Percentiles rank a stretch among this genome's conserved stretches.
These are phyloP conservation scores for Mycena maculata DNA, from an alignment of 768 basidiomycete species.

Conservation along the genomic window DNA sequence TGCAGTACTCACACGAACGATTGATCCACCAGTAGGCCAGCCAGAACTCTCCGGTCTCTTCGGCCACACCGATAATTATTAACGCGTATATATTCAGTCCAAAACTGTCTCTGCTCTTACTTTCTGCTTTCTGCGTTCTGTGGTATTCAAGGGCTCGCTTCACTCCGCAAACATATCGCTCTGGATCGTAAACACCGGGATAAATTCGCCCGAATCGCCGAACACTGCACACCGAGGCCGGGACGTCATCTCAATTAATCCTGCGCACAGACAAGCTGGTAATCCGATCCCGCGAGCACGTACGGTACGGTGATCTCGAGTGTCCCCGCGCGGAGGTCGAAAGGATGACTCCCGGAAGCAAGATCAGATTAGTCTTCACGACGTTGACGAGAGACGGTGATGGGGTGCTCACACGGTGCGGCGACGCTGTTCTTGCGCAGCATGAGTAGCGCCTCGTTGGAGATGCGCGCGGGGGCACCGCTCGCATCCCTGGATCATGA, in stretches of 20 bases:
- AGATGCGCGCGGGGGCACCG: slow-evolving; percentile 37
- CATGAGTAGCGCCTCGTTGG: slow-evolving; percentile 36
- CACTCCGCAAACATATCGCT: slow-evolving; percentile 9
- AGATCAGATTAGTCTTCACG: not conserved
- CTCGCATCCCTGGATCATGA: slow-evolving; percentile 36
- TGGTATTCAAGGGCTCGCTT: not conserved
- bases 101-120: no score
- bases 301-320: slow-evolving; percentile 35
- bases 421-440: slow-evolving; percentile 23
- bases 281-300: slow-evolving; percentile 32
- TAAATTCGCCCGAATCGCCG: slow-evolving; percentile 47
- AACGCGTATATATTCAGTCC: no score
- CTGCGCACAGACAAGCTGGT: slow-evolving; percentile 42
- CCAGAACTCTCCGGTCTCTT: no score
- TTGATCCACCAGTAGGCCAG: no score
- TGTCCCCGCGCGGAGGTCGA: slow-evolving; percentile 36
- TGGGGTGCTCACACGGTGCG: not conserved
- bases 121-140: no score
- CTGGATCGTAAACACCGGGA: slow-evolving; percentile 42
- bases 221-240: slow-evolving; percentile 39
- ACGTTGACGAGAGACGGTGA: not conserved
- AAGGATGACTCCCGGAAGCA: slow-evolving; percentile 37
- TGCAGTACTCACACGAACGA: no score
- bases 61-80: no score
- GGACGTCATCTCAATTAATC: not conserved